phyloP scores from a whole-genome alignment of 2,329 filamentous ascomycete genomes.

The Xylariaceae sp. region DNA sequence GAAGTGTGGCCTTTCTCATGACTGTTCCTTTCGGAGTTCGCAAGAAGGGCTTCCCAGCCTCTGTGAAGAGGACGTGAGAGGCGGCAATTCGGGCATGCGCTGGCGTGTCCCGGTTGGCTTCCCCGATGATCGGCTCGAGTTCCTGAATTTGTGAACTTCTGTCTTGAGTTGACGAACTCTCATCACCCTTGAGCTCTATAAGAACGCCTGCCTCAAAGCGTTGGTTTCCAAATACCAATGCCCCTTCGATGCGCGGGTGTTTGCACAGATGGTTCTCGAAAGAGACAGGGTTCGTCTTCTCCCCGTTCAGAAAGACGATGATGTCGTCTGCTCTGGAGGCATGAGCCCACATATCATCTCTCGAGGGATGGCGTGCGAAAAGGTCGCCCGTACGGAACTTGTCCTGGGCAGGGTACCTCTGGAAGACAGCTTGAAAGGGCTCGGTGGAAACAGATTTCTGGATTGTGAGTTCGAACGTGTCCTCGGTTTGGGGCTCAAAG shows the following conservation, averaged over 20 bases:
- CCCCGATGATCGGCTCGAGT: slow-evolving; percentile 5
- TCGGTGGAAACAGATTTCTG: slow-evolving; percentile 1
- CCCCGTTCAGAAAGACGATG: slow-evolving; percentile 8
- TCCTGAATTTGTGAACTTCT: slow-evolving; percentile 1
- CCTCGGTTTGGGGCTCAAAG: slow-evolving; percentile 1
- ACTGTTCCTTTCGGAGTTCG: slow-evolving; percentile 6
- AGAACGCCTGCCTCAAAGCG: slow-evolving; percentile 6
- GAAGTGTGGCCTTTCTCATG: slow-evolving; percentile 4
- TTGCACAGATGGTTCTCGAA: slow-evolving; percentile 5
- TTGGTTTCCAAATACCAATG: slow-evolving; percentile 5
- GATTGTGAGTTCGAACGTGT: slow-evolving; percentile 2
- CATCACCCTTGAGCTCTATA: slow-evolving; percentile 5
- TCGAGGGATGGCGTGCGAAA: slow-evolving; percentile 2
- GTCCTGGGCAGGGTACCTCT: slow-evolving; percentile 1
- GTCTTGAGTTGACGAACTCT: background rate
- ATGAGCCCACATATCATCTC: background rate
- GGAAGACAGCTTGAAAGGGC: slow-evolving; percentile 3
- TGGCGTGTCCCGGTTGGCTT: slow-evolving; percentile 6
- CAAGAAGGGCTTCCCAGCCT: slow-evolving; percentile 4
- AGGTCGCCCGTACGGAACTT: slow-evolving; percentile 4
- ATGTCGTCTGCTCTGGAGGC: slow-evolving; percentile 5
- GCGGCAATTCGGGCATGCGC: slow-evolving; percentile 5
- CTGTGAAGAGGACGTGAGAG: slow-evolving; percentile 5
- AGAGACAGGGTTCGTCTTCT: slow-evolving; percentile 8
- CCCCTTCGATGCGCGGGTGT: slow-evolving; percentile 4